Percentiles rank a stretch among this genome's conserved stretches.
These are phyloP conservation scores for Cicer judaicum DNA, from an alignment of 306 rosid species.

Conservation along the genomic window DNA sequence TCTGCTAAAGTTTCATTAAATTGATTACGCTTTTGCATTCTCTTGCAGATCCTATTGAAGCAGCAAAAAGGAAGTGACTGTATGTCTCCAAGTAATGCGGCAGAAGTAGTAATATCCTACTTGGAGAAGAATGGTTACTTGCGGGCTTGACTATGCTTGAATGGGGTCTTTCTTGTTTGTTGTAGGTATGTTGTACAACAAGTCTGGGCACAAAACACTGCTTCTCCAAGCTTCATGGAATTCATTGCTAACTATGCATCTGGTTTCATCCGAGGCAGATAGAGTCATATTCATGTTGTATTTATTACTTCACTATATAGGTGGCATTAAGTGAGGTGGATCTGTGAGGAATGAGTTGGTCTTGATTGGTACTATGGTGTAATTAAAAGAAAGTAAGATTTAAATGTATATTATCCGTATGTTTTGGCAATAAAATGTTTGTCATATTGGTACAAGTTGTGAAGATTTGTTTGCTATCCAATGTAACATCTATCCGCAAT, in stretches of 20 bases:
- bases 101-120: conserved; percentile 66
- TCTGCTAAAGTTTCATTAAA: neutral
- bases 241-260: conserved; percentile 54
- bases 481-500: neutral
- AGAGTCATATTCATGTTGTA: neutral
- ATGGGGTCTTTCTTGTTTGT: conserved; percentile 34
- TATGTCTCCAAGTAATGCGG: conserved; percentile 59
- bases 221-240: conserved; percentile 51
- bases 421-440: neutral
- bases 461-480: conserved; percentile 2
- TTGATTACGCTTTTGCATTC: conserved; percentile 34
- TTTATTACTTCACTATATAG: conserved; percentile 24
- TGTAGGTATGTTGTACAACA: conserved; percentile 16
- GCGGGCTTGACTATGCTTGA: conserved; percentile 54
- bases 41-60: conserved; percentile 68
- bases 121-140: conserved; percentile 77
- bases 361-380: conserved; percentile 21
- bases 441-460: neutral
- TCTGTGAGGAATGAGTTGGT: conserved; percentile 26
- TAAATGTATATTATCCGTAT: conserved; percentile 9
- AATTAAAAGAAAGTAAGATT: neutral
- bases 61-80: conserved; percentile 59
- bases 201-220: conserved; percentile 28
- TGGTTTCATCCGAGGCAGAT: conserved; percentile 13
- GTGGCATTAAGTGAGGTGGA: conserved; percentile 23